These are phyloP conservation scores for Solanum chacoense DNA, from an alignment of 305 asterid species.

Conservation along the genomic window DNA sequence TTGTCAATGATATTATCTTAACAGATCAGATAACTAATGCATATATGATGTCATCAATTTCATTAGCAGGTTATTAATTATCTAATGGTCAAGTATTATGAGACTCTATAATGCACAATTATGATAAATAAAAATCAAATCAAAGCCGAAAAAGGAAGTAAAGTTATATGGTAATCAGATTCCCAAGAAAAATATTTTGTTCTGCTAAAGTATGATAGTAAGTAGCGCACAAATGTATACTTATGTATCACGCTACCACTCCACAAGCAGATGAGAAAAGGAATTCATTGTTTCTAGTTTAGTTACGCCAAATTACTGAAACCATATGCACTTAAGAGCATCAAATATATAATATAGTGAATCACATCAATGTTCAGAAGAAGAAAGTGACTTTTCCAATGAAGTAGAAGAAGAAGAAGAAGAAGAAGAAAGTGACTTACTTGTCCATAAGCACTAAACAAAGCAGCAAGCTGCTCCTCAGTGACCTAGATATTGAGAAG, in stretches of 20 bases:
- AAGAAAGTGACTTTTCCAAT: slow-evolving; percentile 10
- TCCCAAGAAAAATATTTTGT: neutral
- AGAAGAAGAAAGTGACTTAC: slow-evolving; percentile 35
- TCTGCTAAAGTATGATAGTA: neutral
- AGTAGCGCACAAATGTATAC: neutral
- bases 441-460: slow-evolving; percentile 78
- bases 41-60: neutral
- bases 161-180: neutral
- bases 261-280: neutral
- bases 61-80: neutral
- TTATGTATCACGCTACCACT: neutral
- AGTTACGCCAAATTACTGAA: neutral
- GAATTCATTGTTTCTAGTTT: neutral
- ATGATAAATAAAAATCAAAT: neutral
- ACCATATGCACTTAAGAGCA: neutral
- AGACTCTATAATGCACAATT: neutral
- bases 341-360: neutral
- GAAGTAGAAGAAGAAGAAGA: neutral
- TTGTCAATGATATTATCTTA: neutral
- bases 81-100: neutral
- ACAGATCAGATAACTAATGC: neutral
- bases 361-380: neutral
- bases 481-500: slow-evolving; percentile 41
- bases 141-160: neutral
- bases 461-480: slow-evolving; percentile 87